Evolutionary conservation across 352 stramenopile genomes (phyloP), one percentile per base, ranked within the genome.

Genomic region (Phytophthora quininea): DNA sequence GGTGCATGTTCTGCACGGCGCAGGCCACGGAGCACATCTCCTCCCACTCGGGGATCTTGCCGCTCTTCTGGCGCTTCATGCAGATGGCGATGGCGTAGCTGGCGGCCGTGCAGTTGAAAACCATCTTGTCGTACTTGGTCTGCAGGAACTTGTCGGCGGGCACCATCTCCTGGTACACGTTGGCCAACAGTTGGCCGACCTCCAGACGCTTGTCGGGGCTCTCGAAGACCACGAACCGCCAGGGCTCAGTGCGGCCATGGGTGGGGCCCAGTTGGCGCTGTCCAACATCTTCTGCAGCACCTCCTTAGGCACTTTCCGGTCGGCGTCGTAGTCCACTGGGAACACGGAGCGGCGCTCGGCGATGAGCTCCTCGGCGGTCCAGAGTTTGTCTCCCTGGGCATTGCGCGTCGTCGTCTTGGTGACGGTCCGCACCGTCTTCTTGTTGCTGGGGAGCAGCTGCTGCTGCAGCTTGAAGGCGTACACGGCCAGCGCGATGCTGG

Each of bases 1-100:
- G 62, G 67, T 96, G 88, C 78, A 96, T 86, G 75, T 96, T 96
- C 65, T 96, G 86, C 54, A 96, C 86, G 14, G 88, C 88, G 33
- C 77, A 90, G 6, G 88, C 88, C 8, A 91, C 80, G 0, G 86
- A 71, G 54, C 80, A 89, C 35, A 96, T 71, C 57, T 96, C 88
- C 72, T 96, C 88, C 64, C 89, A 77, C 64, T 96, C 88, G 3
- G 88, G 86, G 45, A 96, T 77, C 33, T 84, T 84, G 63, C 91
- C 82, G 71, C 83, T 93, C 55, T 86, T 77, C 62, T 96, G 88
- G 60, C 88, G 88, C 80, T 96, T 91, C 80, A 96, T 90, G 75
- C 83, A 91, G 61, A 96, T 93, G 54, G 88, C 86, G 57, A 96
- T 88, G 27, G 93, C 86, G 68, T 91, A 80, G 54, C 84, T 93